Evolutionary conservation across 257 asterid genomes (phyloP), one percentile per base, ranked within the genome.

Genomic region (Solanum stenotomum): DNA sequence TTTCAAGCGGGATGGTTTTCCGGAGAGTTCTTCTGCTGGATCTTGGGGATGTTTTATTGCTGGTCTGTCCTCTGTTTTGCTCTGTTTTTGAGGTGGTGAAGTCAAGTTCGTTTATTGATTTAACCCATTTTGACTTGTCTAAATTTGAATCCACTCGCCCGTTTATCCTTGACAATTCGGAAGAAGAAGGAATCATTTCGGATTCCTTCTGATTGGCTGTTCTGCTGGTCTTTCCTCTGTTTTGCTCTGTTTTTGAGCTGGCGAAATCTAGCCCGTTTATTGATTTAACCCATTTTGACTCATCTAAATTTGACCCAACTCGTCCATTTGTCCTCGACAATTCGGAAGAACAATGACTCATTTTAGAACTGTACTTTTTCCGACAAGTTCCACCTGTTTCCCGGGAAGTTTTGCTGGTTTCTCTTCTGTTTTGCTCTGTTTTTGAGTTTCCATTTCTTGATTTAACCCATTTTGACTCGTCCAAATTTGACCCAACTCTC

Each of bases 151-250:
- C 1, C 2, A 44, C 18, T 15, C 3, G 40, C 23, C 1, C 10
- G 18, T 79, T 44, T 27, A 10, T 16, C 25, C 6, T 61, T 0
- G 14, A 61, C 29, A 61, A 61, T 42, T 86, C 88, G 6, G 92
- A 90, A 14, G 93, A 90, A 49, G 88, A 88, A 10, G 89, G 92
- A 4, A 87, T 91, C 5, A 63, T 52, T 61, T 89, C 92, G 38
- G 87, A 86, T 88, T 87, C 87, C 44, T 83, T 88, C 89, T 89
- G 87, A 44, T 87, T 88, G 2, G 84, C 20, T 10, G 33, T 37
- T 14, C 25, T 35, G 33, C 13, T 38, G 59, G 2, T 38, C 46
- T 38, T 38, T 77, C 34, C 59, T 77, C 84, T 77, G 61, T 77
- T n/a, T 63, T 63, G 71, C 71, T 63, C 71, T 63, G 71, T 63